These are phyloP conservation scores for Colletotrichum sp. DNA, from an alignment of 2,329 filamentous ascomycete species.

Conservation along the genomic window DNA sequence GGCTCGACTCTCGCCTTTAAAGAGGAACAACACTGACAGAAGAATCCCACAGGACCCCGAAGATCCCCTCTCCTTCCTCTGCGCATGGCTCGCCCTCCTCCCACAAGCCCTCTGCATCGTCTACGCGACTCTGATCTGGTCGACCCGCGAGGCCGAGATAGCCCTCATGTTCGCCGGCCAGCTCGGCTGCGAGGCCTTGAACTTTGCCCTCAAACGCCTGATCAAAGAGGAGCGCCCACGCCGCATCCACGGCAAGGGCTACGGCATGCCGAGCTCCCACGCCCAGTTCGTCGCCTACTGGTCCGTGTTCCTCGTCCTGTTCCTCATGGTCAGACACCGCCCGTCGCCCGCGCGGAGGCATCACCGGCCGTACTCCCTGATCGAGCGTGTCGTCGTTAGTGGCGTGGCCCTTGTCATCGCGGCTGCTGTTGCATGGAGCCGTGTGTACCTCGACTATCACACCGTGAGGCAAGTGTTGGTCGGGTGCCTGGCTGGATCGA, in stretches of 20 bases:
- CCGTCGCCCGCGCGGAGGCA: conserved; percentile 1
- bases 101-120: conserved; percentile 90
- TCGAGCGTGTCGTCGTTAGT: conserved; percentile 62
- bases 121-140: conserved; percentile 90
- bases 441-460: conserved; percentile 93
- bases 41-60: conserved; percentile 71
- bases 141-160: conserved; percentile 89
- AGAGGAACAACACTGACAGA: neutral
- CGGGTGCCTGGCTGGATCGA: conserved; percentile 72
- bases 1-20: neutral
- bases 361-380: conserved; percentile 59
- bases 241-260: conserved; percentile 88
- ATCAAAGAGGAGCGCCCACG: conserved; percentile 91
- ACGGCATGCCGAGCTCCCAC: conserved; percentile 95
- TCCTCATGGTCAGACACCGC: conserved; percentile 81
- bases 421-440: conserved; percentile 76
- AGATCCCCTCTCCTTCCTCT: conserved; percentile 84
- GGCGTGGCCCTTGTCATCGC: conserved; percentile 66
- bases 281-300: conserved; percentile 96
- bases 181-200: conserved; percentile 87
- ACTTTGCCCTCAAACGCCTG: conserved; percentile 86
- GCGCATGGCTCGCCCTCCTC: conserved; percentile 91
- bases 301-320: conserved; percentile 81
- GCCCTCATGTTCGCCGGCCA: conserved; percentile 90
- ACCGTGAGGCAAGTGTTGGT: conserved; percentile 87